Conservation (phyloP, 805 yeast species). For the Metschnikowia hibisci region DNA sequence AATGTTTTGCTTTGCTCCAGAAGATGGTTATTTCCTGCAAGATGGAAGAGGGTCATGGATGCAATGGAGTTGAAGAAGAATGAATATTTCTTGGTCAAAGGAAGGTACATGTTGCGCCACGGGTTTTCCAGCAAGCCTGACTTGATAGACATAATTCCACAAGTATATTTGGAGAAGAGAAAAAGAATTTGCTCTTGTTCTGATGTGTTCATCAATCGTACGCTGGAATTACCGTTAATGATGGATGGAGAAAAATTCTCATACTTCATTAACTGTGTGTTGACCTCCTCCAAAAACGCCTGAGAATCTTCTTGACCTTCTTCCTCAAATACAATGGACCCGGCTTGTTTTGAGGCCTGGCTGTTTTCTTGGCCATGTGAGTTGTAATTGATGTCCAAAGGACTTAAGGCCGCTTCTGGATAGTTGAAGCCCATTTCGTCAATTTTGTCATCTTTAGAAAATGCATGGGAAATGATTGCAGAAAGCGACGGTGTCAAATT, state of each 20-base stretch:
- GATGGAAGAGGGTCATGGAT: constrained; percentile 63
- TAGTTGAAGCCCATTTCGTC: constrained; percentile 14
- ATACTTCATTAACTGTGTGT: constrained; percentile 6
- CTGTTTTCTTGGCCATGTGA: not conserved
- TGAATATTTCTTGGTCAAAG: constrained; percentile 51
- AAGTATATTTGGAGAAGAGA: constrained; percentile 35
- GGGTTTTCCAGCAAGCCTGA: constrained; percentile 66
- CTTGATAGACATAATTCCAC: constrained; percentile 55
- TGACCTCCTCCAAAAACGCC: constrained; percentile 1
- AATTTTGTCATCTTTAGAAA: constrained; percentile 21
- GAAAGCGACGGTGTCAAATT: constrained; percentile 37
- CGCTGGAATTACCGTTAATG: constrained; percentile 4
- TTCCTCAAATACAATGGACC: not conserved
- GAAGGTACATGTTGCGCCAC: constrained; percentile 57
- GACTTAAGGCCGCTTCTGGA: constrained; percentile 23
- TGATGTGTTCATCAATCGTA: constrained; percentile 21
- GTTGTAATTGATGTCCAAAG: constrained; percentile 15
- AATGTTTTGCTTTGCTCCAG: constrained; percentile 43
- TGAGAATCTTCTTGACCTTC: not conserved
- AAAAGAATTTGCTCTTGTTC: constrained; percentile 36
- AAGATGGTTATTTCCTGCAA: constrained; percentile 33
- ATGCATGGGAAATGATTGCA: constrained; percentile 35
- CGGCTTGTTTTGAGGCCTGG: not conserved
- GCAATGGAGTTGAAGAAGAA: constrained; percentile 61
- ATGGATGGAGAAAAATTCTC: constrained; percentile 14